Conservation (phyloP, 257 asterid genomes). For the Penstemon eatonii region DNA sequence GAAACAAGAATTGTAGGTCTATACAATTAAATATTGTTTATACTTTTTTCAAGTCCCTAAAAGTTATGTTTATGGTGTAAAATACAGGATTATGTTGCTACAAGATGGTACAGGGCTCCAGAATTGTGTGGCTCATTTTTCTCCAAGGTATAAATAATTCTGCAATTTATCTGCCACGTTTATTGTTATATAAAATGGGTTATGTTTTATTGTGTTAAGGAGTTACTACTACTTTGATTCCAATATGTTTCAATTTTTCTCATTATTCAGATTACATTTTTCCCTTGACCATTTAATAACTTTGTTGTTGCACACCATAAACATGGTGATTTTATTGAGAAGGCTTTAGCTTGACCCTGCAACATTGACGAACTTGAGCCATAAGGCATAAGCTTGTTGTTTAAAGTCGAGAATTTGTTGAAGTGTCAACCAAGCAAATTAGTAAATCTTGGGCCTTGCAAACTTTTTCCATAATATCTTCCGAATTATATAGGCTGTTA, state of each 20-base stretch:
- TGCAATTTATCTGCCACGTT: too few relatives aligned
- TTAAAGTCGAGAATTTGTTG: conserved; percentile 7
- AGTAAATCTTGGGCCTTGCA: neutral
- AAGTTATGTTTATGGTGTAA: conserved; percentile 10
- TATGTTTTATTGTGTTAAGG: too few relatives aligned
- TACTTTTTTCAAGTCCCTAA: neutral
- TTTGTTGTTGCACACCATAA: neutral
- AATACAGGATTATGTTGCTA: conserved; percentile 83
- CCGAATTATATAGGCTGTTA: neutral
- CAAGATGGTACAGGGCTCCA: conserved; percentile 95
- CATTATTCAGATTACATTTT: neutral
- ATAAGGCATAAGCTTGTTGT: conserved; percentile 3
- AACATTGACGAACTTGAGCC: conserved; percentile 2
- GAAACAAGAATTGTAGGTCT: conserved; percentile 5
- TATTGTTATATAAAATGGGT: too few relatives aligned
- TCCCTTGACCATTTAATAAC: conserved; percentile 3
- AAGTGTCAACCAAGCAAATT: conserved; percentile 11
- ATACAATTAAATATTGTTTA: neutral
- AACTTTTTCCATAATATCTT: conserved; percentile 1
- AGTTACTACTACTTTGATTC: neutral
- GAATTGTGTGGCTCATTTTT: conserved; percentile 87
- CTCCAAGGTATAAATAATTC: conserved; percentile 54
- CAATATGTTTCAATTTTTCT: conserved; percentile 1
- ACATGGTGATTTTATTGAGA: conserved; percentile 6
- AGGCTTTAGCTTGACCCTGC: conserved; percentile 18